Conservation (phyloP, 2,329 filamentous ascomycete species). For the Atkinsonella texensis region DNA sequence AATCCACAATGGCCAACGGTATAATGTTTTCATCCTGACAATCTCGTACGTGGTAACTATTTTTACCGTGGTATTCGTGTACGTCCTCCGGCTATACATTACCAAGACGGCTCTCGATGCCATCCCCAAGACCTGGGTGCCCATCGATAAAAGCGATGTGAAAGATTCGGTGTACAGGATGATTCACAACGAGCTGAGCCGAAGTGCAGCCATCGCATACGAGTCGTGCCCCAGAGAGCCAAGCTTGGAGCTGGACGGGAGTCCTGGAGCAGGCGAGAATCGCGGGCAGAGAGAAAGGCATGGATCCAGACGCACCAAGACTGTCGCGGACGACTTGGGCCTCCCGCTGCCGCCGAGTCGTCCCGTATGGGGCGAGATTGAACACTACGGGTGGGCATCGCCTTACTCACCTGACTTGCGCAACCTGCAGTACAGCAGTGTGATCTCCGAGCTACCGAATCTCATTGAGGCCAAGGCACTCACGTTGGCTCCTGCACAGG, state of each 20-base stretch:
- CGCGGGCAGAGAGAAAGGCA: slow-evolving; percentile 10
- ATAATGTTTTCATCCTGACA: slow-evolving; percentile 74
- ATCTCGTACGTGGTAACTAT: slow-evolving; percentile 65
- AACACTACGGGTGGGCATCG: slow-evolving; percentile 81
- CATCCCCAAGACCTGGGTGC: slow-evolving; percentile 80
- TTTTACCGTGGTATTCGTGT: slow-evolving; percentile 61
- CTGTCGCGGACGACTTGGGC: slow-evolving; percentile 25
- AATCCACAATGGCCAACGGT: slow-evolving; percentile 49
- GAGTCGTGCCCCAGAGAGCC: slow-evolving; percentile 32
- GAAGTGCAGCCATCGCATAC: slow-evolving; percentile 73
- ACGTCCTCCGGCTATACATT: slow-evolving; percentile 74
- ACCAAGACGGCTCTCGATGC: slow-evolving; percentile 66
- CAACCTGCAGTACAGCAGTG: slow-evolving; percentile 69
- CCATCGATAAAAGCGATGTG: slow-evolving; percentile 76
- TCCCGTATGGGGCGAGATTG: slow-evolving; percentile 68
- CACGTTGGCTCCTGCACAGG: slow-evolving; percentile 57
- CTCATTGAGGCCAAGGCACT: slow-evolving; percentile 88
- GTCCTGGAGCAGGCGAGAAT: slow-evolving; percentile 6
- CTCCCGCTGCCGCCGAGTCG: slow-evolving; percentile 37
- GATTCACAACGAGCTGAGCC: slow-evolving; percentile 58
- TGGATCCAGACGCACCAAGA: slow-evolving; percentile 23
- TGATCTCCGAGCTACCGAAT: slow-evolving; percentile 75
- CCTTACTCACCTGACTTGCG: slow-evolving; percentile 64
- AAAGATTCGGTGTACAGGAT: slow-evolving; percentile 61
- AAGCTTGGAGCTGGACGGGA: slow-evolving; percentile 9